These are phyloP conservation scores for Lactarius indigo DNA, from an alignment of 768 basidiomycete species.

Conservation along the genomic window DNA sequence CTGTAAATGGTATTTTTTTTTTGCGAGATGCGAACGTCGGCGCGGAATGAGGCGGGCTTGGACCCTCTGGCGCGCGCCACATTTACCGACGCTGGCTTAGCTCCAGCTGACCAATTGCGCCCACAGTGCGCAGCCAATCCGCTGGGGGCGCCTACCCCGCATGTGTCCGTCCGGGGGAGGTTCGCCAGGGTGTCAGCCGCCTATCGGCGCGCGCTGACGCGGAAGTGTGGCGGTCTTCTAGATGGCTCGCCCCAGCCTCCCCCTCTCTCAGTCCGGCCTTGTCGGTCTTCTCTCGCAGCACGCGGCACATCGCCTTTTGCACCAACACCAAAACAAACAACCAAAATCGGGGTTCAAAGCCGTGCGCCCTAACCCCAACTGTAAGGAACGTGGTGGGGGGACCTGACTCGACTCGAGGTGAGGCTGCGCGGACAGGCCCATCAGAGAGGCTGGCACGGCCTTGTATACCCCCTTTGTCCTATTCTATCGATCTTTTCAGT, in stretches of 20 bases:
- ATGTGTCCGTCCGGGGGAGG: background rate
- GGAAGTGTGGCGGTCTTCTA: constrained; percentile 3
- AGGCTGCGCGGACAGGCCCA: background rate
- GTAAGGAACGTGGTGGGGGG: constrained; percentile 7
- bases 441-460: constrained; percentile 7
- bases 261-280: constrained; percentile 3
- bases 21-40: background rate
- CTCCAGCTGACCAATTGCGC: background rate
- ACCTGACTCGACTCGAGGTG: constrained; percentile 6
- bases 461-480: constrained; percentile 5
- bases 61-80: background rate
- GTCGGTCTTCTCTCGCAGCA: constrained; percentile 12
- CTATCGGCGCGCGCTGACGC: background rate
- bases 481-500: background rate
- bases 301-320: background rate
- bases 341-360: background rate
- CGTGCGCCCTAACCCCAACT: constrained; percentile 6
- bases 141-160: background rate
- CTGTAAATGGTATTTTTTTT: background rate
- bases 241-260: background rate
- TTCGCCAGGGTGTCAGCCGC: background rate
- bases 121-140: background rate
- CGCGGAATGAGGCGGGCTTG: background rate
- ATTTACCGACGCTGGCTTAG: background rate
- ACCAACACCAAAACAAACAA: background rate